Conservation (phyloP, 208 protist species). For the Leishmania aethiopica region DNA sequence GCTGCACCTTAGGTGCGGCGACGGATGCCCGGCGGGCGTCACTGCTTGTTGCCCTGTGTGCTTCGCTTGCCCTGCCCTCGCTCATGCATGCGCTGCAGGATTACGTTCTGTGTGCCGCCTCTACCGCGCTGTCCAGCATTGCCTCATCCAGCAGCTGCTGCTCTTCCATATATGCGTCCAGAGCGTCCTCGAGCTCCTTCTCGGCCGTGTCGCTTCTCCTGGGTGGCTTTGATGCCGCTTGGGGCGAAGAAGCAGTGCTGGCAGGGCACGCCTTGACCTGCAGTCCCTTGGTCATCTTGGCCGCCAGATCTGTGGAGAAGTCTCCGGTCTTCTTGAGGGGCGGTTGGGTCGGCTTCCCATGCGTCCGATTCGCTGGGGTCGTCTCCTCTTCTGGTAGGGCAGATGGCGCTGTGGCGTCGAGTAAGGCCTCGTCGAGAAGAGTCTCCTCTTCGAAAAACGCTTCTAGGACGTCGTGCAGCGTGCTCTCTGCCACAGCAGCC, state of each 20-base stretch:
- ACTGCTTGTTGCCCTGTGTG: not conserved
- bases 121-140: conserved; percentile 36
- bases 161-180: conserved; percentile 40
- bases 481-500: conserved; percentile 7
- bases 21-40: too few species aligned
- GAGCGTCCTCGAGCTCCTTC: conserved; percentile 24
- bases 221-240: not conserved
- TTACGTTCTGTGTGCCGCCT: conserved; percentile 8
- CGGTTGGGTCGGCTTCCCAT: not conserved
- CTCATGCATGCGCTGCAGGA: not conserved
- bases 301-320: conserved; percentile 25
- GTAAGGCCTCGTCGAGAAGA: conserved; percentile 37
- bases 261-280: conserved; percentile 6
- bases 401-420: conserved; percentile 24
- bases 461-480: conserved; percentile 35
- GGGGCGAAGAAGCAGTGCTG: not conserved
- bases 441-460: conserved; percentile 45
- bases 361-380: not conserved
- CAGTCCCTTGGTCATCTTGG: conserved; percentile 17
- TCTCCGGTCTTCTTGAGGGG: not conserved
- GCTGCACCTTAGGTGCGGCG: not conserved
- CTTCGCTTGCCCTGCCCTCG: not conserved
- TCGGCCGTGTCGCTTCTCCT: not conserved
- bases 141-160: conserved; percentile 43
- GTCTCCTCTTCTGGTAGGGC: not conserved